phyloP scores from a whole-genome alignment of 2,329 filamentous ascomycete species.

The Aspergillus melleus region DNA sequence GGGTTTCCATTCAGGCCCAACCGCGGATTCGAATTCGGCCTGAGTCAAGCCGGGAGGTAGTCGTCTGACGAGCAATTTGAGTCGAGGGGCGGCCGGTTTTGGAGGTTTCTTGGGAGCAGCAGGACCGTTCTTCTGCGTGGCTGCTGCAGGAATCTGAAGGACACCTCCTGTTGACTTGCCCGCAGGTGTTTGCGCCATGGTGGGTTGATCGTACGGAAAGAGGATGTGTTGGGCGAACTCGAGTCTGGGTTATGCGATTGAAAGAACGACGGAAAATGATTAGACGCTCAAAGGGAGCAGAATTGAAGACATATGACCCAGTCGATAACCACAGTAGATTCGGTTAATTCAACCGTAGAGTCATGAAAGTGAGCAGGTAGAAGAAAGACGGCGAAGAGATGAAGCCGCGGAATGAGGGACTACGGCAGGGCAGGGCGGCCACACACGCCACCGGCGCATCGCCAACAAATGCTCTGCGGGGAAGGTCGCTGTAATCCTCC shows the following conservation, averaged over 20 bases:
- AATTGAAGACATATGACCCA: too few species aligned
- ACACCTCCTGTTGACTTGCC: constrained; percentile 52
- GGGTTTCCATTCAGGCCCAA: constrained; percentile 79
- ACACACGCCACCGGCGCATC: not conserved
- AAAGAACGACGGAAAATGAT: too few species aligned
- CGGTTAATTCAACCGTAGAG: too few species aligned
- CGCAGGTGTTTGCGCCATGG: constrained; percentile 30
- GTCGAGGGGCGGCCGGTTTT: constrained; percentile 57
- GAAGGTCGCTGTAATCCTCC: not conserved
- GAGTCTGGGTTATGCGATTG: not conserved
- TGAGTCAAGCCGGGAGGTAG: constrained; percentile 83
- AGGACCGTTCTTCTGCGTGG: constrained; percentile 46
- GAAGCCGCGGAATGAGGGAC: not conserved
- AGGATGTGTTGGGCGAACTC: not conserved
- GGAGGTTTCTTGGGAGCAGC: constrained; percentile 47
- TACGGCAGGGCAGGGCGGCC: not conserved
- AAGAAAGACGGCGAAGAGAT: not conserved
- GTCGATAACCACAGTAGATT: too few species aligned
- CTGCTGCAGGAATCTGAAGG: constrained; percentile 51
- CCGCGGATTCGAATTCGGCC: constrained; percentile 67
- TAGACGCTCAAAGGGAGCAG: too few species aligned
- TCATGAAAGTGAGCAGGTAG: not conserved
- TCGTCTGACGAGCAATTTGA: constrained; percentile 82
- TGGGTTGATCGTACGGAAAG: not conserved
- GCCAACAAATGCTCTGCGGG: not conserved